These are phyloP conservation scores for Populus hybrid DNA, from an alignment of 441 rosid genomes.

Conservation along the genomic window DNA sequence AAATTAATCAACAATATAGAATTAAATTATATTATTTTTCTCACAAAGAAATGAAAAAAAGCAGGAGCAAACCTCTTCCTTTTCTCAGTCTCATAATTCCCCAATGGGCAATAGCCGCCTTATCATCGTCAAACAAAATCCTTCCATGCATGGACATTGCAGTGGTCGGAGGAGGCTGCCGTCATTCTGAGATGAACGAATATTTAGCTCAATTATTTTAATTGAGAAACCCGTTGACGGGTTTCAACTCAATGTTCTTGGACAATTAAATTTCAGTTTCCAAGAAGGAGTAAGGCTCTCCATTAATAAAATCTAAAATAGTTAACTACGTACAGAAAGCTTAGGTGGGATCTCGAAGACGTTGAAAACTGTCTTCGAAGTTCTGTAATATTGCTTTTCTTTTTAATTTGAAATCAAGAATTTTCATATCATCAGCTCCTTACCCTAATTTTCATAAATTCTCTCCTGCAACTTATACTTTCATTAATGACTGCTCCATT, in stretches of 20 bases:
- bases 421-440: too few species aligned
- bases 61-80: neutral
- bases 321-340: neutral
- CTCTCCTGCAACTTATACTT: too few species aligned
- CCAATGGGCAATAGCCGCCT: neutral
- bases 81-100: neutral
- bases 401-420: too few species aligned
- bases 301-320: neutral
- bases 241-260: neutral
- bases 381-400: neutral
- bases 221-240: neutral
- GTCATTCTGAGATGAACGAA: neutral
- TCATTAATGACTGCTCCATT: too few species aligned
- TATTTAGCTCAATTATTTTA: neutral
- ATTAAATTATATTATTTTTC: too few species aligned
- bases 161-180: neutral
- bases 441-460: too few species aligned
- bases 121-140: neutral
- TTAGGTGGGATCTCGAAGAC: neutral
- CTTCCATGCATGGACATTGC: neutral
- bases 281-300: neutral
- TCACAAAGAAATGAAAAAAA: too few species aligned
- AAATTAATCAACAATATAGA: too few species aligned
- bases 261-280: neutral
- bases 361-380: neutral